Evolutionary conservation across 2,329 filamentous ascomycete species (phyloP).

Genomic region (Pseudogymnoascus sp.): DNA sequence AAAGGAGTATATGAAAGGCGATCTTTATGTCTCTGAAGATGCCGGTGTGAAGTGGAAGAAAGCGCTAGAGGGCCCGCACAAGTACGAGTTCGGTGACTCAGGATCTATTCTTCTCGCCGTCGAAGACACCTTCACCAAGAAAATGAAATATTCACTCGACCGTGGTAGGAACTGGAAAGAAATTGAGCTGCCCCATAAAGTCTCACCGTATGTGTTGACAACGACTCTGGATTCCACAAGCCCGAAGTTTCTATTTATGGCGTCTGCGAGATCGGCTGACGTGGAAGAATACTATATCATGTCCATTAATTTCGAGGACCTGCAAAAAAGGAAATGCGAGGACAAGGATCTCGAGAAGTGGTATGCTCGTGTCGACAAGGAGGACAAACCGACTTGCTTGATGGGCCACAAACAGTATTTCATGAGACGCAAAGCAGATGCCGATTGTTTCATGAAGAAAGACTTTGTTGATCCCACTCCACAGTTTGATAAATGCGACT

Average conservation of each 20-base stretch:
- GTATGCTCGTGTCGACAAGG: conserved; percentile 73
- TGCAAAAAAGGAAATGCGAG: conserved; percentile 74
- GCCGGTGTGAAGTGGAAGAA: conserved; percentile 79
- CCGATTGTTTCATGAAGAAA: conserved; percentile 80
- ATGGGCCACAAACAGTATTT: conserved; percentile 96
- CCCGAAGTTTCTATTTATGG: conserved; percentile 79
- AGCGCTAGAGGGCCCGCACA: conserved; percentile 72
- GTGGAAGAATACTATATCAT: conserved; percentile 55
- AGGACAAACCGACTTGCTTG: conserved; percentile 77
- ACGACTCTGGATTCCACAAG: conserved; percentile 91
- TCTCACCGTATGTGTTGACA: conserved; percentile 68
- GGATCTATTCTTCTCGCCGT: conserved; percentile 83
- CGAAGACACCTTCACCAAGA: conserved; percentile 57
- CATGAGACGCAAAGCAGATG: conserved; percentile 74
- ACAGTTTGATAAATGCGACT: conserved; percentile 69
- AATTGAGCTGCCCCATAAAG: conserved; percentile 60
- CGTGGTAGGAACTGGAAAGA: conserved; percentile 80
- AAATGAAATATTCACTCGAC: conserved; percentile 72
- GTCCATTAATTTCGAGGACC: conserved; percentile 72
- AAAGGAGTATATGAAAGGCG: conserved; percentile 62
- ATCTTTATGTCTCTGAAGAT: conserved; percentile 84
- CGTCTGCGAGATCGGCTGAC: conserved; percentile 39
- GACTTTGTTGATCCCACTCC: conserved; percentile 74
- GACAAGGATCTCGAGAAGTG: conserved; percentile 82
- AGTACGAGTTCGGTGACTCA: conserved; percentile 93